Percentiles rank a stretch among this genome's conserved stretches.
Evolutionary conservation across 1,139 yeast genomes (phyloP).

Genomic region (Diutina rugosa): DNA sequence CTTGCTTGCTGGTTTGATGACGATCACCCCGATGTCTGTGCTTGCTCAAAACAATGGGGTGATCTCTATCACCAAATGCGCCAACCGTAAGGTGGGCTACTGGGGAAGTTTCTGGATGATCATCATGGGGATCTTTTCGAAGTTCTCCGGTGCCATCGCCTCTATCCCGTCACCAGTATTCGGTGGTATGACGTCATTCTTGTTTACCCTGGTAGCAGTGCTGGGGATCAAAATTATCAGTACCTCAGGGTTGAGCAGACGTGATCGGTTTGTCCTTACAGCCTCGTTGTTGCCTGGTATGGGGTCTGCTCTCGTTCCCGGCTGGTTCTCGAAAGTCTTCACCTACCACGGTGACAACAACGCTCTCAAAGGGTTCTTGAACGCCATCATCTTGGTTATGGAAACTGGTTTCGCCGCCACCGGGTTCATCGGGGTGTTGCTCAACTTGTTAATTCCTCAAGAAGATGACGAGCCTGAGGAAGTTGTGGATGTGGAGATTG

Average conservation of each 20-base stretch:
- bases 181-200: slow-evolving; percentile 1
- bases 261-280: slow-evolving; percentile 18
- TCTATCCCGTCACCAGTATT: not conserved
- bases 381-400: slow-evolving; percentile 74
- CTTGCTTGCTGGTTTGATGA: not conserved
- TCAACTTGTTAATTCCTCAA: slow-evolving; percentile 68
- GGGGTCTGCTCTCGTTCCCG: slow-evolving; percentile 60
- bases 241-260: not conserved
- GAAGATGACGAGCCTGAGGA: slow-evolving; percentile 51
- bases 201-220: not conserved
- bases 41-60: slow-evolving; percentile 2
- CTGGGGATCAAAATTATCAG: not conserved
- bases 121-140: slow-evolving; percentile 1
- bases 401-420: slow-evolving; percentile 82
- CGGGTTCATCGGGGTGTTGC: slow-evolving; percentile 62
- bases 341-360: slow-evolving; percentile 60
- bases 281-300: slow-evolving; percentile 66
- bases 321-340: slow-evolving; percentile 67
- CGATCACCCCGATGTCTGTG: slow-evolving; percentile 1
- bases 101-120: slow-evolving; percentile 2
- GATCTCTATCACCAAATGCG: slow-evolving; percentile 1
- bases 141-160: slow-evolving; percentile 1
- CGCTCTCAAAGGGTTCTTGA: slow-evolving; percentile 54
- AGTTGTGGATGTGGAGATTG: slow-evolving; percentile 8
- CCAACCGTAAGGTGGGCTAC: slow-evolving; percentile 2